phyloP scores from a whole-genome alignment of 257 asterid species.

The Henckelia pumila region DNA sequence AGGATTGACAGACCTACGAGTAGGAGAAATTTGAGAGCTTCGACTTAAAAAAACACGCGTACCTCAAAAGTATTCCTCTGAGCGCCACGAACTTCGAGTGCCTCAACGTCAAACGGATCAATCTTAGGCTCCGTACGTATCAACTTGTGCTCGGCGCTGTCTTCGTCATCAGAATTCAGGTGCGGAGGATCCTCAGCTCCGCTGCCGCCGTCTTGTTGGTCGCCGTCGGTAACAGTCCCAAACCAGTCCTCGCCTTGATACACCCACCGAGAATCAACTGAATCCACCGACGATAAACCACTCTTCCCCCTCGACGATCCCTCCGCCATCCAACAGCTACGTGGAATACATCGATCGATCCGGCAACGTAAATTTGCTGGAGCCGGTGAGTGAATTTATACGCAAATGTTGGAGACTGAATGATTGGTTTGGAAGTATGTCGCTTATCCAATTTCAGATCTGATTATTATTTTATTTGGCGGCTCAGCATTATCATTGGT shows the following conservation, averaged over 20 bases:
- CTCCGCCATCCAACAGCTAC: conserved; percentile 50
- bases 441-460: no score
- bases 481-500: no score
- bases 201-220: conserved; percentile 30
- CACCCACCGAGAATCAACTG: conserved; percentile 97
- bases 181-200: conserved; percentile 45
- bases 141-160: conserved; percentile 69
- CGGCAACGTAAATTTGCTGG: no score
- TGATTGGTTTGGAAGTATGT: no score
- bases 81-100: conserved; percentile 91
- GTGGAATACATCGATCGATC: no score
- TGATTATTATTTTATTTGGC: no score
- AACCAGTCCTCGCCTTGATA: conserved; percentile 70
- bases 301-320: conserved; percentile 85
- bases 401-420: no score
- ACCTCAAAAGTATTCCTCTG: conserved; percentile 79
- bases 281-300: conserved; percentile 74
- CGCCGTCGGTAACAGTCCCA: conserved; percentile 49
- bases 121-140: conserved; percentile 92
- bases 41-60: neutral
- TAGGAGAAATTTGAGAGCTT: no score
- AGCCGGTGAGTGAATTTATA: no score
- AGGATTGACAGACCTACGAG: no score
- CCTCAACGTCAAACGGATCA: conserved; percentile 95
- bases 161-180: conserved; percentile 76